phyloP scores from a whole-genome alignment of 75 land plant genomes.

The Cupressus sempervirens region DNA sequence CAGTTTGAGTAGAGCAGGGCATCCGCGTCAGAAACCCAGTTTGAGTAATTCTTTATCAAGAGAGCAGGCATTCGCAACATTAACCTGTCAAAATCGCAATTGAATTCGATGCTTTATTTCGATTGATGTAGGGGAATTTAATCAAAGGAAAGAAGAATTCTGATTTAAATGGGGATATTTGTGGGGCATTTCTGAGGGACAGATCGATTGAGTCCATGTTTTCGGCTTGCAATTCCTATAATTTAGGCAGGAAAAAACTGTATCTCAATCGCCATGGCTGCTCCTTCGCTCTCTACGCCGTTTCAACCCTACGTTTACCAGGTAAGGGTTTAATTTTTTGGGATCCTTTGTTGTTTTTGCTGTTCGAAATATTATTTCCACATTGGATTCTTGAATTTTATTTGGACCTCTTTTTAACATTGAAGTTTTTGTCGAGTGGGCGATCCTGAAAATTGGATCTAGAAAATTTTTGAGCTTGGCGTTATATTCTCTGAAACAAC shows the following conservation, averaged over 20 bases:
- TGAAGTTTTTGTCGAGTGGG: not conserved
- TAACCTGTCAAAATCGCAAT: not conserved
- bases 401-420: not conserved
- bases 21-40: not conserved
- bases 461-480: not conserved
- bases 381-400: not conserved
- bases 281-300: slow-evolving; percentile 81
- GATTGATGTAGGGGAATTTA: not conserved
- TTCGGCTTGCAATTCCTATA: not conserved
- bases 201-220: not conserved
- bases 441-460: not conserved
- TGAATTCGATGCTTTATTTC: not conserved
- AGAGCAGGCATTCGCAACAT: not conserved
- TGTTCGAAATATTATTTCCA: slow-evolving; percentile 5
- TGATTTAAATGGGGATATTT: not conserved
- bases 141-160: not conserved
- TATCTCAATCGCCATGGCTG: slow-evolving; percentile 54
- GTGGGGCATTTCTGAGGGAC: not conserved
- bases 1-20: not conserved
- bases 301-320: slow-evolving; percentile 91
- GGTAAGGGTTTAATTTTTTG: slow-evolving; percentile 24
- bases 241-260: not conserved
- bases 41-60: no score
- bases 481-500: not conserved
- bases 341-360: not conserved